Base-by-base conservation (phyloP, 148 eudicot genomes). In the Cornus controversa region DNA sequence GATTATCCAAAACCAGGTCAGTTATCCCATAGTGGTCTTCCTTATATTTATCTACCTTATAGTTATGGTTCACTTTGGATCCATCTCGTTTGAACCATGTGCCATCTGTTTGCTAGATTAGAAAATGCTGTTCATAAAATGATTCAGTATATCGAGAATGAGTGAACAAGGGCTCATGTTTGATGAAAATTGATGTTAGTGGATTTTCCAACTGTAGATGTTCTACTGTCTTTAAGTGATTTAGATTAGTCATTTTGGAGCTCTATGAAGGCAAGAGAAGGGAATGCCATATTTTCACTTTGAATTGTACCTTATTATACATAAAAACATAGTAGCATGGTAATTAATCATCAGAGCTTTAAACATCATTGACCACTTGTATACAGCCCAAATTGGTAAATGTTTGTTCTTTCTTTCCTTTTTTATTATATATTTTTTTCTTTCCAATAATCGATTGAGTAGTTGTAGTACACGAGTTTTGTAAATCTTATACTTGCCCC, bases 1-100 rank as follows among this genome's bases (percentile, higher is more conserved):
- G 97, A 94, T 81, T 94, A 94, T 81, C 98, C 98, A 78, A 87
- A 85, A 80, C 97, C 96, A 71, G 90, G 98, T 94, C 67, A 77
- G 85, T 79, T 1, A 4, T 47, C 54, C 28, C 8, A 6, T 13
- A 6, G 2, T 15, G 13, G 18, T 64, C 37, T 20, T 60, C 1
- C 25, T 60, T 60, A n/a, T 60, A 22, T 60, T 60, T n/a, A 18
- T 60, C 64, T 22, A 5, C 64, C 64, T 60, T 22, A 20, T 22
- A 60, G 45, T 60, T 18, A 20, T 0, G 25, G 8, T 20, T 60
- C 22, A 6, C 24, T 18, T 14, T 60, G 25, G 25, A 20, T 60
- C 24, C 64, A 60, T 60, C 64, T 60, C 22, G 64, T 60, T 60
- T 60, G 24, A 60, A 60, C 24, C 64, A 22, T 60, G 25, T 60